phyloP scores from a whole-genome alignment of 441 rosid species.

The Arabidopsis hybrid region DNA sequence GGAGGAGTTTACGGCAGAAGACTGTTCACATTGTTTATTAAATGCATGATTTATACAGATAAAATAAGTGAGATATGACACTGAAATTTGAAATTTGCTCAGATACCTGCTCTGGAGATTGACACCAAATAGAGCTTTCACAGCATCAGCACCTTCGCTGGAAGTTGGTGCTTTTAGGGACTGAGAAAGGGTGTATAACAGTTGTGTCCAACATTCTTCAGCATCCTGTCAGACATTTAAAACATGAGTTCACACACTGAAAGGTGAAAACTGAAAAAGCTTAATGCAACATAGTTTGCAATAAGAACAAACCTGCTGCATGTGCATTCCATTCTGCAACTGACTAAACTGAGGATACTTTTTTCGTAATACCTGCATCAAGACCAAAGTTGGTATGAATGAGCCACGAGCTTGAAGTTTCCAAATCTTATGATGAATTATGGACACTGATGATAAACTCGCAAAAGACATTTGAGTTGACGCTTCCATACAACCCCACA shows the following conservation, averaged over 20 bases:
- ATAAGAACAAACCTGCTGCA: slow-evolving; percentile 87
- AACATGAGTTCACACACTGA: slow-evolving; percentile 32
- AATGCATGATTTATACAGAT: not conserved
- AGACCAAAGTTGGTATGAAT: slow-evolving; percentile 7
- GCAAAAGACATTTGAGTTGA: slow-evolving; percentile 15
- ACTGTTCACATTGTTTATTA: not conserved
- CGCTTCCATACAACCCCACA: slow-evolving; percentile 5
- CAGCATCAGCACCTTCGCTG: slow-evolving; percentile 68
- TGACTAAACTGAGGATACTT: slow-evolving; percentile 96
- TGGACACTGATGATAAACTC: slow-evolving; percentile 7
- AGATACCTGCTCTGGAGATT: slow-evolving; percentile 84
- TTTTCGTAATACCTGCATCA: slow-evolving; percentile 78
- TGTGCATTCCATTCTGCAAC: slow-evolving; percentile 89
- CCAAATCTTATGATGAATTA: not conserved
- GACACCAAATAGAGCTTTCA: slow-evolving; percentile 79
- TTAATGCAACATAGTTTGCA: not conserved
- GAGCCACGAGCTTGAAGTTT: slow-evolving; percentile 23
- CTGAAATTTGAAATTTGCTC: slow-evolving; percentile 3
- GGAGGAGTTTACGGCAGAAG: not conserved
- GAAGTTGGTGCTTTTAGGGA: slow-evolving; percentile 66
- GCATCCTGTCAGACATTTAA: slow-evolving; percentile 68
- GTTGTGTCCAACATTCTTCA: slow-evolving; percentile 97
- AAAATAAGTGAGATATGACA: slow-evolving; percentile 7
- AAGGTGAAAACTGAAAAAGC: slow-evolving; percentile 9
- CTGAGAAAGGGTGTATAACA: slow-evolving; percentile 85